Conservation (phyloP, 2,329 filamentous ascomycete species). For the Colletotrichum sp. region DNA sequence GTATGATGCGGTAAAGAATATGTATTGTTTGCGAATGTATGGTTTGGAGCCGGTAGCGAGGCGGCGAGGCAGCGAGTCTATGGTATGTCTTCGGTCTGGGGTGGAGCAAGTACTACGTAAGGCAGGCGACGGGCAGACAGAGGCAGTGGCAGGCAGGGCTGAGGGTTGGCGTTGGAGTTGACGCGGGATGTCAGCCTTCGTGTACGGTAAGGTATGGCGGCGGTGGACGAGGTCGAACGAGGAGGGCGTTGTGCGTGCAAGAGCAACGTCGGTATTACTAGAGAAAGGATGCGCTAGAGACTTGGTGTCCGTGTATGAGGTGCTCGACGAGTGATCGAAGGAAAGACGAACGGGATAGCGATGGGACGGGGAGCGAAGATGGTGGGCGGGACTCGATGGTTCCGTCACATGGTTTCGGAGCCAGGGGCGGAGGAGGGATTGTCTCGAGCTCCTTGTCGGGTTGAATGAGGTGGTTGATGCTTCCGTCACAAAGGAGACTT, state of each 20-base stretch:
- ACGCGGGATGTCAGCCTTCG: conserved; percentile 14
- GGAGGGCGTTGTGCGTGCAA: neutral
- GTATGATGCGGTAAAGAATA: conserved; percentile 2
- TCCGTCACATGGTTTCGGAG: conserved; percentile 23
- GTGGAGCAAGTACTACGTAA: conserved; percentile 19
- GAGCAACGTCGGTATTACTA: neutral
- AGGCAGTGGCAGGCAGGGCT: neutral
- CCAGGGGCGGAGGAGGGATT: conserved; percentile 17
- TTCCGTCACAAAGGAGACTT: neutral
- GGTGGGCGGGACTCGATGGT: conserved; percentile 20
- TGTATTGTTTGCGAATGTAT: conserved; percentile 18
- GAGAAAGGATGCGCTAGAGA: neutral
- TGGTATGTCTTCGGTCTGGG: conserved; percentile 12
- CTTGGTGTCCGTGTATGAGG: neutral
- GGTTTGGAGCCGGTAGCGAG: conserved; percentile 2
- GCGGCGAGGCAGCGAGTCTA: conserved; percentile 20
- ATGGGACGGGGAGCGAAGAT: conserved; percentile 12
- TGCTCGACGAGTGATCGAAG: neutral
- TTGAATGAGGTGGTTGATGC: neutral
- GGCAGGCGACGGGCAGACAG: conserved; percentile 9
- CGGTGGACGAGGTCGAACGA: neutral
- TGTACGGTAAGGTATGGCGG: neutral
- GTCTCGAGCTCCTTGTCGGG: conserved; percentile 10
- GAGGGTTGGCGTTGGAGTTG: neutral
- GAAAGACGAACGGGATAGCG: neutral